Base-by-base conservation (phyloP, 768 basidiomycete genomes). In the Crucibulum laeve region DNA sequence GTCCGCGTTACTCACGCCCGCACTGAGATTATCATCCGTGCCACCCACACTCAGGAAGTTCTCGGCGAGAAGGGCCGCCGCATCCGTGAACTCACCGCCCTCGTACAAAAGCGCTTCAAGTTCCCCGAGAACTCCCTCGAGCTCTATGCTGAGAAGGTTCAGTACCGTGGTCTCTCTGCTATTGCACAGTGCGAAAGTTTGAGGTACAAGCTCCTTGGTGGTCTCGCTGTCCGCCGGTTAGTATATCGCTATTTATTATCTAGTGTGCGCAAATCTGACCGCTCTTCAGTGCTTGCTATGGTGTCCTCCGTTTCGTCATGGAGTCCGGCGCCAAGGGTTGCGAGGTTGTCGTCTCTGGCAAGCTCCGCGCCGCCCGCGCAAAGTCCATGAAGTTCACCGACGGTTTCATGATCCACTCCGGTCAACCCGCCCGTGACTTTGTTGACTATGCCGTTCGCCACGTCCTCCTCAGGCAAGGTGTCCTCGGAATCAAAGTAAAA, bases 361-460 rank as follows among this genome's bases (percentile, higher is more conserved):
- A 99, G 71, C 91, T 99, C 62, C 92, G 96, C 64, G 96, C 95
- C 53, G 96, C 96, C 53, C 93, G 95, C 79, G 96, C 96, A 60
- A 99, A 99, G 74, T 90, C 92, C 15, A 99, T 99, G 96, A 99
- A 99, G 72, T 98, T 99, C 76, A 97, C 94, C 62, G 96, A 99
- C 60, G 96, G 96, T 43, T 97, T 97, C 86, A 92, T 92, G 90
- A 90, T 92, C 60, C 90, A 92, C 78, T 96, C 95, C 51, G 94
- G 94, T 82, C 96, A 99, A 73, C 96, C 96, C 54, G 86, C 84
- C 38, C 76, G 84, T 43, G 96, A 99, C 65, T 99, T 94, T 58
- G 93, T 99, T 50, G 95, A 98, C 74, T 80, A 91, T 56, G 96
- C 96, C 47, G 94, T 97, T 57, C 83, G 96, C 55, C 96, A 99